Evolutionary conservation across 2,329 filamentous ascomycete genomes (phyloP).

Genomic region (Trichothecium sympodiale): DNA sequence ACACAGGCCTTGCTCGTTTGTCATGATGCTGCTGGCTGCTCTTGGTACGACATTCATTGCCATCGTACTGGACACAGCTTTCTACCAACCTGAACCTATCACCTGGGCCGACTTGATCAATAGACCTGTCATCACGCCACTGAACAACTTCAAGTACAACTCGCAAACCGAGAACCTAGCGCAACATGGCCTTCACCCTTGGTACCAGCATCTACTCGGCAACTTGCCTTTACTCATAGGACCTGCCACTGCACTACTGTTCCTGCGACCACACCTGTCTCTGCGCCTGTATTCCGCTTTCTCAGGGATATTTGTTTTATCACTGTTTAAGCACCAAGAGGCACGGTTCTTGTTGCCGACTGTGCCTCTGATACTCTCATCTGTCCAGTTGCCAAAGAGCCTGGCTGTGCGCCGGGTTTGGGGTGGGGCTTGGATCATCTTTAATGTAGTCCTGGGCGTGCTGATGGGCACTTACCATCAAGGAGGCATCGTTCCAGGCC

Average conservation of each 20-base stretch:
- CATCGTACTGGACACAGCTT: slow-evolving; percentile 73
- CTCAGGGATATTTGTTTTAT: slow-evolving; percentile 59
- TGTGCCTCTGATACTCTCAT: slow-evolving; percentile 66
- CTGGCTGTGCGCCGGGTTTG: slow-evolving; percentile 38
- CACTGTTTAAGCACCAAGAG: slow-evolving; percentile 69
- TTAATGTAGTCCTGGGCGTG: slow-evolving; percentile 56
- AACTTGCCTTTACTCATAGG: slow-evolving; percentile 63
- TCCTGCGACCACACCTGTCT: slow-evolving; percentile 45
- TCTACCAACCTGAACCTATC: slow-evolving; percentile 58
- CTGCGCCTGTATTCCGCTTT: slow-evolving; percentile 62
- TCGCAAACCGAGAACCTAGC: slow-evolving; percentile 58
- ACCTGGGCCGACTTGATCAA: slow-evolving; percentile 52
- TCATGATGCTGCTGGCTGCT: slow-evolving; percentile 53
- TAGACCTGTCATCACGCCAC: slow-evolving; percentile 60
- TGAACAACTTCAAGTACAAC: slow-evolving; percentile 73
- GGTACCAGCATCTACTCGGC: slow-evolving; percentile 63
- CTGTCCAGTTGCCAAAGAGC: slow-evolving; percentile 53
- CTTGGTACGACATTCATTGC: slow-evolving; percentile 60
- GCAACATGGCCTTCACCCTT: slow-evolving; percentile 65
- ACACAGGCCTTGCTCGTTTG: slow-evolving; percentile 45
- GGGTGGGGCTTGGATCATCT: slow-evolving; percentile 53
- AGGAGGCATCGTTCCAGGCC: slow-evolving; percentile 64
- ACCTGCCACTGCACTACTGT: slow-evolving; percentile 52
- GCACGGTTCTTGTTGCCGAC: slow-evolving; percentile 68
- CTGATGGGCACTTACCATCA: slow-evolving; percentile 79